Conservation (phyloP, 495 filamentous ascomycete species). For the Hypoxylon intermedium region DNA sequence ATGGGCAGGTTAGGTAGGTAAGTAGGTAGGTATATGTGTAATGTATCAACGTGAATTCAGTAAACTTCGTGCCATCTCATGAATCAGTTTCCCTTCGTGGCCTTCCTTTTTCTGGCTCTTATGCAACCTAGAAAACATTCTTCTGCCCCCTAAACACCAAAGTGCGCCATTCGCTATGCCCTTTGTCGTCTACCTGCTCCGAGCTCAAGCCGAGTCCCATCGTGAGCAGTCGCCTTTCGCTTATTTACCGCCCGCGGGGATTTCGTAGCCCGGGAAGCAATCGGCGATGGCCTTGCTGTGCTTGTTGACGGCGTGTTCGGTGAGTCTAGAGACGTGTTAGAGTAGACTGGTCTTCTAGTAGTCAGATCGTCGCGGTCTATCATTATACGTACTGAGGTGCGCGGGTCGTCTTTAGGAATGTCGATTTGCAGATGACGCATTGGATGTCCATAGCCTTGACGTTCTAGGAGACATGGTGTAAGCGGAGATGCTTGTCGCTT, state of each 20-base stretch:
- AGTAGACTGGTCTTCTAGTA: not conserved
- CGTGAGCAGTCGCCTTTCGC: not conserved
- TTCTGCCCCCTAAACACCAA: constrained; percentile 26
- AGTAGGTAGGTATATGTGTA: not conserved
- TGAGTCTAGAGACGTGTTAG: constrained; percentile 46
- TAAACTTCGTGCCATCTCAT: constrained; percentile 29
- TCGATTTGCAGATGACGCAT: constrained; percentile 62
- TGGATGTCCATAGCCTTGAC: constrained; percentile 62
- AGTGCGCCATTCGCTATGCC: constrained; percentile 39
- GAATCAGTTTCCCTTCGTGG: constrained; percentile 14
- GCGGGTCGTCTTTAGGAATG: constrained; percentile 64
- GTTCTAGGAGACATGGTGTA: constrained; percentile 47
- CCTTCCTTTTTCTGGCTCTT: constrained; percentile 12
- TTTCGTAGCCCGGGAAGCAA: constrained; percentile 59
- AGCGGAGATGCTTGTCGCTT: constrained; percentile 3
- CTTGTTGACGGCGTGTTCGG: constrained; percentile 62
- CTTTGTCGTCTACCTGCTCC: not conserved
- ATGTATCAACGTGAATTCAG: constrained; percentile 4
- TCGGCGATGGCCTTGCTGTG: constrained; percentile 59
- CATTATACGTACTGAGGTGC: constrained; percentile 54
- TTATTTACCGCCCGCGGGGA: constrained; percentile 18
- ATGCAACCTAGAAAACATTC: constrained; percentile 13
- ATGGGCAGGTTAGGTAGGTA: constrained; percentile 19
- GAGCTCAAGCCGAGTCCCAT: not conserved
- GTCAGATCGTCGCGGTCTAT: not conserved